Evolutionary conservation across 306 rosid genomes (phyloP).

Genomic region (Calophaca sinica): DNA sequence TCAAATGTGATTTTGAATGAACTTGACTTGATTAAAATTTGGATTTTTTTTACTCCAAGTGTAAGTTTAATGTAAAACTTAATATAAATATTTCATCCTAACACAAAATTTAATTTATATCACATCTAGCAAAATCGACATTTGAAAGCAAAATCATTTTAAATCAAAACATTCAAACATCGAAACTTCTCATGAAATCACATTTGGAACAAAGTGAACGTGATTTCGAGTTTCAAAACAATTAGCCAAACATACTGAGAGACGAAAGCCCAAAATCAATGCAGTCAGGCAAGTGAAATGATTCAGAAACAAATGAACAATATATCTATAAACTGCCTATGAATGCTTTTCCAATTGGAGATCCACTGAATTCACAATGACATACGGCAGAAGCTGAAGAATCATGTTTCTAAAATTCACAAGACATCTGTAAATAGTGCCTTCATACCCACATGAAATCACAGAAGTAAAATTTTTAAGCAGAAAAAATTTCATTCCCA

Average conservation of each 20-base stretch:
- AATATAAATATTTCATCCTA: not conserved
- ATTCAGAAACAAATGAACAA: slow-evolving; percentile 5
- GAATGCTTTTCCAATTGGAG: slow-evolving; percentile 9
- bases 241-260: not conserved
- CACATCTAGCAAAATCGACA: not conserved
- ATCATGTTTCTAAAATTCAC: slow-evolving; percentile 20
- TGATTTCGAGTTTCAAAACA: not conserved
- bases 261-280: not conserved
- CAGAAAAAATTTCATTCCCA: not conserved
- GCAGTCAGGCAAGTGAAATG: not conserved
- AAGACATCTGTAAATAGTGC: slow-evolving; percentile 7
- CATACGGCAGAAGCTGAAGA: slow-evolving; percentile 23
- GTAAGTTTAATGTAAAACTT: not conserved
- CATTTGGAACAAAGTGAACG: not conserved
- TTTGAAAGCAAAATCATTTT: not conserved
- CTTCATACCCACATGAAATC: slow-evolving; percentile 12
- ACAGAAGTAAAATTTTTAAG: slow-evolving; percentile 1
- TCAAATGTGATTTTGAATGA: not conserved
- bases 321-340: slow-evolving; percentile 9
- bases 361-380: slow-evolving; percentile 22
- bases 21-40: not conserved
- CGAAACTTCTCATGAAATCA: slow-evolving; percentile 1
- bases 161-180: not conserved
- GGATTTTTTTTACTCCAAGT: not conserved
- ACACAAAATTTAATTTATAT: not conserved